Evolutionary conservation across 106 monocot species (phyloP).

Genomic region (Hemerocallis citrina): DNA sequence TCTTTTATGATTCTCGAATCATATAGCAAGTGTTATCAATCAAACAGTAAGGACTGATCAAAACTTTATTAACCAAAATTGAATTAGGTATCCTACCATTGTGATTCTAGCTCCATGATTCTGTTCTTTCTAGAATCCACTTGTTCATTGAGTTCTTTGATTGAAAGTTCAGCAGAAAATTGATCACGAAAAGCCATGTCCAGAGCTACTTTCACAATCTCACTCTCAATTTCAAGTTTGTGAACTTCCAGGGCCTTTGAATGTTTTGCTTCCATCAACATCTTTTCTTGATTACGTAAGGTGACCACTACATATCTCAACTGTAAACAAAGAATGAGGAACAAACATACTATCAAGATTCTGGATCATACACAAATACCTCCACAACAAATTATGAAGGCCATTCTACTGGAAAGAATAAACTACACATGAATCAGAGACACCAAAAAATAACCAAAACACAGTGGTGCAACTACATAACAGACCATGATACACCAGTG

Average conservation of each 20-base stretch:
- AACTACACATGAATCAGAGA: too few species aligned
- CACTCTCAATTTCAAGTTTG: slow-evolving; percentile 3
- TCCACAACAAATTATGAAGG: not conserved
- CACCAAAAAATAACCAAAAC: not conserved
- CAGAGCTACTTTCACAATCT: slow-evolving; percentile 6
- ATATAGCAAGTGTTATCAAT: too few species aligned
- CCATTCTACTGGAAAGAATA: not conserved
- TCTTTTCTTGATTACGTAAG: slow-evolving; percentile 13
- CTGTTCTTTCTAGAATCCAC: slow-evolving; percentile 7
- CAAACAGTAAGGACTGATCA: not conserved
- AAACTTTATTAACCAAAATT: too few species aligned
- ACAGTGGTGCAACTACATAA: not conserved
- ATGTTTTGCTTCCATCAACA: slow-evolving; percentile 5
- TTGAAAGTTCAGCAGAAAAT: slow-evolving; percentile 10
- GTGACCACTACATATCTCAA: not conserved
- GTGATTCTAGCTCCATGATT: slow-evolving; percentile 14
- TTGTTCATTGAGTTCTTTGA: slow-evolving; percentile 13
- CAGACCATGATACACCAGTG: not conserved
- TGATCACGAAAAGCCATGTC: slow-evolving; percentile 17
- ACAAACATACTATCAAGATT: not conserved
- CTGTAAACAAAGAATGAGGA: slow-evolving; percentile 3
- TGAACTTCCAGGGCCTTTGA: slow-evolving; percentile 10
- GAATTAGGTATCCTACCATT: slow-evolving; percentile 5
- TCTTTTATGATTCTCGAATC: too few species aligned
- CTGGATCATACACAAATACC: not conserved